These are phyloP conservation scores for Eimeria falciformis DNA, from an alignment of 169 alveolate genomes.

Conservation along the genomic window DNA sequence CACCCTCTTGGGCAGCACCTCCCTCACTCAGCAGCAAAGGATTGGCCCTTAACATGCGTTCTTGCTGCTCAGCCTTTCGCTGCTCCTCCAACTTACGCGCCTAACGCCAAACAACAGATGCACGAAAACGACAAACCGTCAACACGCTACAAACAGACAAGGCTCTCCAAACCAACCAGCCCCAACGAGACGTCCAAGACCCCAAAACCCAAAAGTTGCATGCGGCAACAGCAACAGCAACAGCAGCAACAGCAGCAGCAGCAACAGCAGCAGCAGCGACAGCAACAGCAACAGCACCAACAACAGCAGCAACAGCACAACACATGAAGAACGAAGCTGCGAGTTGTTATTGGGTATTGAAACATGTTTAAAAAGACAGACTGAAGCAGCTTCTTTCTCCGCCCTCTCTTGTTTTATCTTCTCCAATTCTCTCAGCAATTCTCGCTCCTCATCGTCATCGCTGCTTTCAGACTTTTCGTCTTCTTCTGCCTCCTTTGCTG, in stretches of 20 bases:
- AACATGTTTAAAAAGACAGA: not conserved
- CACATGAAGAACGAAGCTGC: not conserved
- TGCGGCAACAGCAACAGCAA: not conserved
- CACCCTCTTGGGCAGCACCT: conserved; percentile 65
- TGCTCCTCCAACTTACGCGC: conserved; percentile 82
- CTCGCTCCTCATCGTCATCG: conserved; percentile 87
- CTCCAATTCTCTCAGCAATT: conserved; percentile 88
- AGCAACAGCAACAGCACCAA: not conserved
- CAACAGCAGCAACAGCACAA: conserved; percentile 3
- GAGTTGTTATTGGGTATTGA: not conserved
- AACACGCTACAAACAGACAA: not conserved
- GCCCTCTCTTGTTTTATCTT: conserved; percentile 86
- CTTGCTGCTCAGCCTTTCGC: conserved; percentile 80
- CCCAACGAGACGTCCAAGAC: not conserved
- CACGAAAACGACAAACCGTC: not conserved
- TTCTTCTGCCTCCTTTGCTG: conserved; percentile 24
- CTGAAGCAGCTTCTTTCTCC: conserved; percentile 63
- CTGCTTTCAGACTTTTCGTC: not conserved
- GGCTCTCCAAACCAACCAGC: not conserved
- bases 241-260: not conserved
- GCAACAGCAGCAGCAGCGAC: conserved; percentile 7
- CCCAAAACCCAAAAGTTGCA: not conserved
- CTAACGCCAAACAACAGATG: conserved; percentile 78
- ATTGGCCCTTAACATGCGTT: conserved; percentile 85
- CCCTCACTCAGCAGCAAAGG: conserved; percentile 81